Conservation (phyloP, 768 basidiomycete species). For the Phaffia australis region DNA sequence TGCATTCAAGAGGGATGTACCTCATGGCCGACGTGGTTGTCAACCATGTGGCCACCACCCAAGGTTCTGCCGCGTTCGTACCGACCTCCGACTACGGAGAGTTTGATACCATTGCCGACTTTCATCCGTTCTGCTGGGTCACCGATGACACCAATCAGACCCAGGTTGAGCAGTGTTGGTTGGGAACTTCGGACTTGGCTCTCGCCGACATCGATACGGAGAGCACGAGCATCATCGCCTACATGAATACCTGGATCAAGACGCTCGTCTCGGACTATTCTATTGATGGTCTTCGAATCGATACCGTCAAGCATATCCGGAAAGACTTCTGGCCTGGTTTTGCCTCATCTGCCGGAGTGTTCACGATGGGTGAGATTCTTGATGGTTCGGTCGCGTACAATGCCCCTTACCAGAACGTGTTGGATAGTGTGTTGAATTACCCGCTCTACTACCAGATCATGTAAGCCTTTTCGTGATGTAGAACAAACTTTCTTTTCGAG, state of each 20-base stretch:
- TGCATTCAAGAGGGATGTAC: slow-evolving; percentile 37
- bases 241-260: slow-evolving; percentile 59
- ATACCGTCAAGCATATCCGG: slow-evolving; percentile 55
- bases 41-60: slow-evolving; percentile 69
- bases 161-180: slow-evolving; percentile 54
- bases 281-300: slow-evolving; percentile 33
- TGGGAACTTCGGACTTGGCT: slow-evolving; percentile 58
- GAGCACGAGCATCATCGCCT: slow-evolving; percentile 51
- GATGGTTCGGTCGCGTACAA: slow-evolving; percentile 27
- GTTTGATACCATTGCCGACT: slow-evolving; percentile 32
- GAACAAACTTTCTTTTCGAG: neutral
- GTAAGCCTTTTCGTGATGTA: slow-evolving; percentile 1
- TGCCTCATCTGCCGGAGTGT: slow-evolving; percentile 60
- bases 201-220: slow-evolving; percentile 65
- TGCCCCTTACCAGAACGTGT: slow-evolving; percentile 13
- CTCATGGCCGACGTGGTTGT: slow-evolving; percentile 56
- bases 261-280: slow-evolving; percentile 57
- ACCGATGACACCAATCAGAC: slow-evolving; percentile 50
- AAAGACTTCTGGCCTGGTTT: slow-evolving; percentile 67
- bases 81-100: slow-evolving; percentile 33
- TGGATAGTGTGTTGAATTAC: slow-evolving; percentile 22
- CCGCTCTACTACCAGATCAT: slow-evolving; percentile 19
- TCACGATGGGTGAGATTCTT: slow-evolving; percentile 71
- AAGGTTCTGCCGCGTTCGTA: slow-evolving; percentile 50
- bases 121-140: slow-evolving; percentile 68